Evolutionary conservation across 495 filamentous ascomycete genomes (phyloP), one percentile per base, ranked within the genome.

Genomic region (Hypoxylon trugodes): DNA sequence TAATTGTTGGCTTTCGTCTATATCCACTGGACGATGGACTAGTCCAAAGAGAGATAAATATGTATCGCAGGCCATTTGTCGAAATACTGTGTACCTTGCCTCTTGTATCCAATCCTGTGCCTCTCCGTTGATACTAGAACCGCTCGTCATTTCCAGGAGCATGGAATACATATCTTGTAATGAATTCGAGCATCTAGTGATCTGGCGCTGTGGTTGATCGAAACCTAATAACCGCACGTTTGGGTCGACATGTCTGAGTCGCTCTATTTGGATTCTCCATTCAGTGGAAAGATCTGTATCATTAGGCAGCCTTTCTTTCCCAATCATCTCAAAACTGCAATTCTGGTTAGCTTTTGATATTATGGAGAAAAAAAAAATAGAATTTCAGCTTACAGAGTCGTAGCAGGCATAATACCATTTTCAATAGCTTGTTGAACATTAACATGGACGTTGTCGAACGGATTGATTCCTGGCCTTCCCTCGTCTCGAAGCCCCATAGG

Each of bases 41-140:
- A 70, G 15, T 3, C 70, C 61, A 45, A 50, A 30, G 13, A 63
- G 26, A 12, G 70, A 73, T 22, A 70, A n/a, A 26, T 73, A 66
- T 40, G 68, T 24, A 37, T 70, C 68, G 37, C 52, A 66, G 32
- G 65, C 45, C 38, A 73, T 59, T 26, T 68, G 43, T 18, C 62
- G 55, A 41, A 61, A 45, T 35, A 53, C 21, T 7, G 32, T 37
- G 22, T 13, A 30, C 16, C 21, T 36, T 9, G 40, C 16, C n/a
- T 52, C 46, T 37, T 45, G 42, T 2, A 42, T 45, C 62, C 38
- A 43, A 32, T 15, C 15, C 2, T 49, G 19, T 10, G 12, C 12
- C 1, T 48, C 50, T 8, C 35, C 36, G 37, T 19, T 48, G 10
- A 21, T 41, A 42, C 6, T 18, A 55, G 28, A n/a, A 43, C 6